These are phyloP conservation scores for Penicillium argentinense DNA, from an alignment of 495 filamentous ascomycete species.

Conservation along the genomic window DNA sequence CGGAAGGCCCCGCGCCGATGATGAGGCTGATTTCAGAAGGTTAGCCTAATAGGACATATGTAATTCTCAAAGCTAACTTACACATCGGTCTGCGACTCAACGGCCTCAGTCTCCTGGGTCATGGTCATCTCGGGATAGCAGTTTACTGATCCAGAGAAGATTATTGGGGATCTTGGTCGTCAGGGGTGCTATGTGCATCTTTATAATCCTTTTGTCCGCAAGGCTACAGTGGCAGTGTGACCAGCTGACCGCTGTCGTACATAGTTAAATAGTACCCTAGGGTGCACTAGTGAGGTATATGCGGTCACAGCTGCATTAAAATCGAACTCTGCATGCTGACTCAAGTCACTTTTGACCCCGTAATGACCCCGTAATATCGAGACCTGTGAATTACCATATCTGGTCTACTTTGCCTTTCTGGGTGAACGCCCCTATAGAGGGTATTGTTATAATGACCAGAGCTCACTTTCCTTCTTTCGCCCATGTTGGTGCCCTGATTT, in stretches of 20 bases:
- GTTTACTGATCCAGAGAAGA: background rate
- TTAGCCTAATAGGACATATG: background rate
- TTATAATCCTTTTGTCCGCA: no score
- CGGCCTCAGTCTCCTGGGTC: background rate
- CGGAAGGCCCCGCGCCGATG: conserved; percentile 67
- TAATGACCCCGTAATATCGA: no score
- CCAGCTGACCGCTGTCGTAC: no score
- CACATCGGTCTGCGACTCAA: conserved; percentile 19
- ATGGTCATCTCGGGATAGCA: conserved; percentile 3
- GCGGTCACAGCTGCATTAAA: background rate
- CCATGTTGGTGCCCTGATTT: no score
- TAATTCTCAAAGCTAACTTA: background rate
- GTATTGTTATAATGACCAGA: no score
- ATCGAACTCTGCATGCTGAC: conserved; percentile 7
- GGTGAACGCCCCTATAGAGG: background rate
- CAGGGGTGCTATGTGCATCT: background rate
- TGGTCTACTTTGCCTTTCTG: no score
- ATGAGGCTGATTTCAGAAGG: no score
- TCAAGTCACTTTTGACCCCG: background rate
- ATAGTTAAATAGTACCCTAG: background rate
- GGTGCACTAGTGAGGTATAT: no score
- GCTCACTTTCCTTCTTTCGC: no score
- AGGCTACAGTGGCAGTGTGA: background rate
- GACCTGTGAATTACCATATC: background rate
- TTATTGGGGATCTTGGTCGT: no score